phyloP scores from a whole-genome alignment of 768 basidiomycete species.

The Boletus huronensis region DNA sequence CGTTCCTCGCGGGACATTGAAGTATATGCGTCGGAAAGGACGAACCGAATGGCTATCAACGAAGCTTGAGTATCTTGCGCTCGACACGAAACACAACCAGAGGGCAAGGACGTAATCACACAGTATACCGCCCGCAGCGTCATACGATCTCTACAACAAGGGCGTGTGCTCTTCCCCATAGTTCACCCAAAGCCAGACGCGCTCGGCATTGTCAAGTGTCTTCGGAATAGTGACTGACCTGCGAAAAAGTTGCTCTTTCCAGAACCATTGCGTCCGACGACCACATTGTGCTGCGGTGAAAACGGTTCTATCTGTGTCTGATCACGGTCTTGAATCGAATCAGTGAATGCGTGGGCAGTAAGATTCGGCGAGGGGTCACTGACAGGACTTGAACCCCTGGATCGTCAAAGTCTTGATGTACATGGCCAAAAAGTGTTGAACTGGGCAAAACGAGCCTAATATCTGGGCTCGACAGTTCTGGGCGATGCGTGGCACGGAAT shows the following conservation, averaged over 20 bases:
- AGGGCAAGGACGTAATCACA: background rate
- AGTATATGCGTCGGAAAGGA: slow-evolving; percentile 95
- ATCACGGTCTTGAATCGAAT: slow-evolving; percentile 59
- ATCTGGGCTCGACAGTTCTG: background rate
- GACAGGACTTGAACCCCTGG: slow-evolving; percentile 98
- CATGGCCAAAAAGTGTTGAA: slow-evolving; percentile 38
- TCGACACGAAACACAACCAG: background rate
- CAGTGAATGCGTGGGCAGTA: background rate
- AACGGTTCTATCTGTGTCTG: slow-evolving; percentile 94
- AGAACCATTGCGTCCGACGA: slow-evolving; percentile 95
- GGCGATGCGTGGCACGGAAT: background rate
- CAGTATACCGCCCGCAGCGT: background rate
- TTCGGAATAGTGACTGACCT: slow-evolving; percentile 44
- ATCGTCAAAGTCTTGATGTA: slow-evolving; percentile 88
- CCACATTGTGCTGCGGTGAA: slow-evolving; percentile 90
- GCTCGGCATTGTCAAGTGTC: background rate
- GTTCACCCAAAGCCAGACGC: background rate
- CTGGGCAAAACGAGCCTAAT: background rate
- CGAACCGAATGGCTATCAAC: slow-evolving; percentile 85
- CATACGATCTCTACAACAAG: too few relatives aligned
- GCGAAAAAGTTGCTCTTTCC: slow-evolving; percentile 99
- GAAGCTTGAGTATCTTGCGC: slow-evolving; percentile 2
- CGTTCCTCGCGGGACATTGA: slow-evolving; percentile 93
- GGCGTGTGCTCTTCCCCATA: background rate
- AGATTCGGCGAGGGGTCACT: slow-evolving; percentile 19